These are phyloP conservation scores for Aspergillus coremiiformis DNA, from an alignment of 495 filamentous ascomycete species.

Conservation along the genomic window DNA sequence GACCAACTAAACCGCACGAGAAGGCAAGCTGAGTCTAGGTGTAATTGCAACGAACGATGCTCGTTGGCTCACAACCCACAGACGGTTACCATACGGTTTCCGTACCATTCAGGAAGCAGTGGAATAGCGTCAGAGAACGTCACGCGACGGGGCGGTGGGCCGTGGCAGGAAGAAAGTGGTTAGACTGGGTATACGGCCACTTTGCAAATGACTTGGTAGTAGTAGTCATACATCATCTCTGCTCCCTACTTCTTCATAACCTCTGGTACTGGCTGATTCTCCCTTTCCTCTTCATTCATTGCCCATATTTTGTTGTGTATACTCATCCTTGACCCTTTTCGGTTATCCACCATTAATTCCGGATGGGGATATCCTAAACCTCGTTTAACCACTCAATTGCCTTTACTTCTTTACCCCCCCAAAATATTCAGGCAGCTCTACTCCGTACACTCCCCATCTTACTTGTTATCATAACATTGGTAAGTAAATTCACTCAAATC, in stretches of 20 bases:
- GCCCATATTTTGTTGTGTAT: neutral
- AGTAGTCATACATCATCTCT: conserved; percentile 35
- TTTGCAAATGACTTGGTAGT: conserved; percentile 4
- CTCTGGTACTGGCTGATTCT: conserved; percentile 12
- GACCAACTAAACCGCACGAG: neutral
- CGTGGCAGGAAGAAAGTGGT: conserved; percentile 35
- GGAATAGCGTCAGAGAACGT: conserved; percentile 35
- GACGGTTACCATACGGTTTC: conserved; percentile 23
- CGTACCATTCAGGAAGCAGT: conserved; percentile 8
- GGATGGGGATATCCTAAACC: neutral
- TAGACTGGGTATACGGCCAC: conserved; percentile 19
- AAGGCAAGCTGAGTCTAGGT: conserved; percentile 1
- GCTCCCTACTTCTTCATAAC: conserved; percentile 18
- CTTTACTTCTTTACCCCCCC: neutral
- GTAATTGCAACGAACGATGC: conserved; percentile 15
- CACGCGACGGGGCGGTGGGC: conserved; percentile 35
- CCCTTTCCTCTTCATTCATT: conserved; percentile 1
- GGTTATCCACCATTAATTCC: neutral
- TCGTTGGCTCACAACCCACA: conserved; percentile 18
- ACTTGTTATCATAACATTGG: conserved; percentile 5
- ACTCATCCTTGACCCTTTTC: neutral
- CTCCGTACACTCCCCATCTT: neutral
- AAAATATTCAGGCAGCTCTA: neutral
- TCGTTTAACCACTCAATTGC: conserved; percentile 5
- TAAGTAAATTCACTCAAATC: conserved; percentile 3